Base-by-base conservation (phyloP, 768 basidiomycete species). In the Mycena leptocephala region DNA sequence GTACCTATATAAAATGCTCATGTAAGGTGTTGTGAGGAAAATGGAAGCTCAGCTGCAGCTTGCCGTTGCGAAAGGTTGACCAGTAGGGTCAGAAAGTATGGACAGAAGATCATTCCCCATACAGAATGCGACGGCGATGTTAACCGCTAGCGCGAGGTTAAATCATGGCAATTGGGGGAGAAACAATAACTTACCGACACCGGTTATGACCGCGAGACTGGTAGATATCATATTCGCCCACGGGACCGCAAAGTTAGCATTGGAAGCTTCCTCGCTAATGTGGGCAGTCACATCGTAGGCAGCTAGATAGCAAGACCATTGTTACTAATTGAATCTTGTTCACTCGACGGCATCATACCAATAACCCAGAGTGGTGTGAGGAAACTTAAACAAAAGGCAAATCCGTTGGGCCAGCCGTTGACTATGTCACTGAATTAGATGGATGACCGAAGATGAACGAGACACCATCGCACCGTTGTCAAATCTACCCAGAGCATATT, bases 211-310 rank as follows among this genome's bases (percentile, higher is more conserved):
- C 53, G 53, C 53, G 53, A 89, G 86, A 7, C 81, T 84, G 35
- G 88, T 87, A 10, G 91, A 84, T 37, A 74, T 73, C 59, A 84
- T 84, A 67, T 91, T 91, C 20, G 90, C 90, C 85, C 87, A 89
- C 2, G 91, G 91, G 16, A 91, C 90, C 13, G 90, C 90, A 0
- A 84, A 85, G 30, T 87, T 86, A 10, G 91, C 91, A 74, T 92
- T 91, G 14, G 88, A 86, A 16, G 89, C 89, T 79, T 91, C 90
- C 70, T 91, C 90, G 62, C 88, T 89, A 71, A 91, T 90, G 77
- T 91, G 90, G 1, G 90, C 86, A 71, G 83, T 84, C 2, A 86
- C 86, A 76, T 91, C 90, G 32, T 77, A 79, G 30, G 72, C 81
- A 30, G 28, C 53, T 55, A 30, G 53, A 55, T 5, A 55, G 26